Base-by-base conservation (phyloP, 2,329 filamentous ascomycete genomes). In the Fusarium sp. region DNA sequence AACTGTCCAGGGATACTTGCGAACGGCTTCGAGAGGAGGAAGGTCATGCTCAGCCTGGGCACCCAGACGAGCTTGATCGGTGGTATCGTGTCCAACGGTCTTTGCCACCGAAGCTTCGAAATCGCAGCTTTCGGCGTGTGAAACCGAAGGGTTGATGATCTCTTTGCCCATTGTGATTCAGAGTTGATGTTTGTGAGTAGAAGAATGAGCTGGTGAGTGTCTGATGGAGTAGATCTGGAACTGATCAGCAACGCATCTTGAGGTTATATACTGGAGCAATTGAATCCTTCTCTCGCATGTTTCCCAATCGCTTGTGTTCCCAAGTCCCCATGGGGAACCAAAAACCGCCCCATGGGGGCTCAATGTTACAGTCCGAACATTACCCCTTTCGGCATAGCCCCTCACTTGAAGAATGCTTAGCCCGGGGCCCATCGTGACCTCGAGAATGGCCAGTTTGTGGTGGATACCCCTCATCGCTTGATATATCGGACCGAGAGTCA, bases 1-100 rank as follows among this genome's bases (percentile, higher is more conserved):
- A 38, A 83, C 77, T 7, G 82, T 82, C 76, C 79, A 78, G 29
- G 78, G 81, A 63, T 81, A 80, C 38, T 72, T 67, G 3, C 72
- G 66, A 15, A 82, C 66, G 6, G 80, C 80, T 29, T 79, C 70
- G 7, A 71, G 52, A 19, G 78, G 62, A 11, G 74, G 71, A 4
- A 79, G 71, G 33, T 73, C 73, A 42, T 81, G 79, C 51, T 79
- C 77, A 9, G 66, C 66, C 8, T 69, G 59, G 7, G 66, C 59
- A 18, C 62, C 70, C 23, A 73, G 70, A 48, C 70, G 59, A 31
- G 66, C 66, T 9, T 70, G 63, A 14, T 67, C 66, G 21, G 63
- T 66, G 4, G 66, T 69, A 8, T 69, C 65, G 16, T 69, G 65
- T 3, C 46, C 51, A 23, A 42, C 55, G 1, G 37, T 37, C 23